phyloP scores from a whole-genome alignment of 192 early-diverging fungal species.

The Coemansia aciculifera region DNA sequence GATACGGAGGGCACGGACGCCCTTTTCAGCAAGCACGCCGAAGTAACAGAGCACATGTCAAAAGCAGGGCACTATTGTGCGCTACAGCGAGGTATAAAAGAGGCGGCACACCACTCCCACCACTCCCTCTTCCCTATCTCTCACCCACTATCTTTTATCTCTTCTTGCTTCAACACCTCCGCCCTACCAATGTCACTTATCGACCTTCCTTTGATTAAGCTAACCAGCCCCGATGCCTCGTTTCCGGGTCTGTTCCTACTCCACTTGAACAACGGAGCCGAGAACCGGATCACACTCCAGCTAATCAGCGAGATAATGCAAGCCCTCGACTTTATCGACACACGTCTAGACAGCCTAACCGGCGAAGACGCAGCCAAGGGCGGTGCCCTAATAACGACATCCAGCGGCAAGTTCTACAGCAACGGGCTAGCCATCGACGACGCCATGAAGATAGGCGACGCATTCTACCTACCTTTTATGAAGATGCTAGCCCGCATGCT shows the following conservation, averaged over 20 bases:
- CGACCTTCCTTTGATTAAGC: slow-evolving; percentile 43
- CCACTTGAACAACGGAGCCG: slow-evolving; percentile 60
- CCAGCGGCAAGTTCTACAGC: slow-evolving; percentile 70
- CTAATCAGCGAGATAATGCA: slow-evolving; percentile 60
- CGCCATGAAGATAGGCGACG: slow-evolving; percentile 52
- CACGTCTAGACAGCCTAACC: slow-evolving; percentile 35
- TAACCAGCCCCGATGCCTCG: slow-evolving; percentile 38
- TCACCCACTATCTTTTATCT: background rate
- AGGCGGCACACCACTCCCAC: background rate
- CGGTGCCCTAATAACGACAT: slow-evolving; percentile 63
- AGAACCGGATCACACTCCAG: slow-evolving; percentile 68
- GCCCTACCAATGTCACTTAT: slow-evolving; percentile 31
- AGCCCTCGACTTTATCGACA: slow-evolving; percentile 62
- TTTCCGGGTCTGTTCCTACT: slow-evolving; percentile 61
- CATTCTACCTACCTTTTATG: slow-evolving; percentile 55
- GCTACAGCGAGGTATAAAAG: background rate
- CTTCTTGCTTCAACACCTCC: background rate
- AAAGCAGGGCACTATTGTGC: background rate
- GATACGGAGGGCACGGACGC: no score
- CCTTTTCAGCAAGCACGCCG: background rate
- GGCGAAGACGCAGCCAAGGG: slow-evolving; percentile 43
- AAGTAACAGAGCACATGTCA: slow-evolving; percentile 1
- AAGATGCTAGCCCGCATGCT: slow-evolving; percentile 63
- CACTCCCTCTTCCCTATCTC: no score
- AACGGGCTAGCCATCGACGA: slow-evolving; percentile 67